Conservation (phyloP, 2,329 filamentous ascomycete species). For the Colletotrichum sp. region DNA sequence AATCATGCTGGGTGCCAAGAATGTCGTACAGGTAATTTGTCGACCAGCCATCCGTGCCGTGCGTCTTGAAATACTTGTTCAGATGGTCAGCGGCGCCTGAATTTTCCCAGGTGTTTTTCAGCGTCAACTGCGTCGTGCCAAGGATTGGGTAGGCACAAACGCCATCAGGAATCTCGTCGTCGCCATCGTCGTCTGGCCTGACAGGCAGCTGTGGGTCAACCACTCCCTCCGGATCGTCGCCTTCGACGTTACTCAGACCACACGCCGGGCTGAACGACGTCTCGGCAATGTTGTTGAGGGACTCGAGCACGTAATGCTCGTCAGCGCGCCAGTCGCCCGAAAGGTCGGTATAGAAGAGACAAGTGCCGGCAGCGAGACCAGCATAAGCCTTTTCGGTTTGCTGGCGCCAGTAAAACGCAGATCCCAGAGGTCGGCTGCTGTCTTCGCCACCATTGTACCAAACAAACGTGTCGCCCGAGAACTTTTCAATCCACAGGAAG, state of each 20-base stretch:
- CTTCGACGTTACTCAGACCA: background rate
- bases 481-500: constrained; percentile 38
- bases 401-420: background rate
- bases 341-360: background rate
- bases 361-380: background rate
- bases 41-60: background rate
- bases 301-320: background rate
- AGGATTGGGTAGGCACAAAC: background rate
- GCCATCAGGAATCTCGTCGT: background rate
- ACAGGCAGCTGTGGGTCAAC: background rate
- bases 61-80: background rate
- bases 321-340: background rate
- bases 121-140: background rate
- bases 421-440: background rate
- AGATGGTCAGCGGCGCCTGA: background rate
- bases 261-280: background rate
- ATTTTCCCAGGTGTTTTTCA: fast-evolving
- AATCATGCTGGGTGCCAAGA: background rate
- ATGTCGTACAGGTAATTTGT: background rate
- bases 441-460: constrained; percentile 31
- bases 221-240: background rate
- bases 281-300: background rate
- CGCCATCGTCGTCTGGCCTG: fast-evolving
- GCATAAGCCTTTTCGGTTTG: background rate
- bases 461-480: constrained; percentile 32